Conservation (phyloP, 1,139 yeast species). For the Saccharomycopsis hybrid region DNA sequence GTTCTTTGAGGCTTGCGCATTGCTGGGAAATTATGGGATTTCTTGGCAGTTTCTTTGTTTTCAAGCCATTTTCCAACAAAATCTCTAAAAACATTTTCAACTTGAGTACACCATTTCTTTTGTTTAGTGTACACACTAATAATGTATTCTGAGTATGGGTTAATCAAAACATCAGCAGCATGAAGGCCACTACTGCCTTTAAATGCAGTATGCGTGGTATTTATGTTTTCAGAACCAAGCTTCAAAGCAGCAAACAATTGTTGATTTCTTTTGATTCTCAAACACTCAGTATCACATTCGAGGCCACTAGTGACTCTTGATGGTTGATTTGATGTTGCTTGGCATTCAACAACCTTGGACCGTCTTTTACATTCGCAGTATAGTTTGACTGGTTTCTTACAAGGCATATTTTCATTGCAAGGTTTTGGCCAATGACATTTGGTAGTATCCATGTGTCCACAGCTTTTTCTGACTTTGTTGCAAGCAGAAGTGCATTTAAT, state of each 20-base stretch:
- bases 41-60: slow-evolving; percentile 29
- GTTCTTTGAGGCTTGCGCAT: slow-evolving; percentile 66
- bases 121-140: slow-evolving; percentile 44
- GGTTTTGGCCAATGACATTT: slow-evolving; percentile 58
- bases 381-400: slow-evolving; percentile 46
- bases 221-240: slow-evolving; percentile 24
- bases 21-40: slow-evolving; percentile 57
- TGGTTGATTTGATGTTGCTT: slow-evolving; percentile 34
- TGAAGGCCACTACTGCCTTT: slow-evolving; percentile 19
- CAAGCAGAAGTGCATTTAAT: slow-evolving; percentile 50
- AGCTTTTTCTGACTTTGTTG: slow-evolving; percentile 35
- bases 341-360: slow-evolving; percentile 43
- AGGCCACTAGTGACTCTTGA: slow-evolving; percentile 30
- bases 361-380: slow-evolving; percentile 63
- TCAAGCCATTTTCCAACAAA: slow-evolving; percentile 32
- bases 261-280: slow-evolving; percentile 49
- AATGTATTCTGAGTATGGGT: slow-evolving; percentile 40
- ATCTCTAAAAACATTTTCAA: slow-evolving; percentile 47
- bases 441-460: slow-evolving; percentile 54
- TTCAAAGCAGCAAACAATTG: slow-evolving; percentile 60
- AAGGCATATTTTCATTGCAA: slow-evolving; percentile 43
- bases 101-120: slow-evolving; percentile 54
- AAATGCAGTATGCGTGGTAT: slow-evolving; percentile 8
- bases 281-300: slow-evolving; percentile 71
- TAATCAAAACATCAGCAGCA: slow-evolving; percentile 26